Evolutionary conservation across 192 early-diverging fungal genomes (phyloP), one percentile per base, ranked within the genome.

Genomic region (Linnemannia hyalina): DNA sequence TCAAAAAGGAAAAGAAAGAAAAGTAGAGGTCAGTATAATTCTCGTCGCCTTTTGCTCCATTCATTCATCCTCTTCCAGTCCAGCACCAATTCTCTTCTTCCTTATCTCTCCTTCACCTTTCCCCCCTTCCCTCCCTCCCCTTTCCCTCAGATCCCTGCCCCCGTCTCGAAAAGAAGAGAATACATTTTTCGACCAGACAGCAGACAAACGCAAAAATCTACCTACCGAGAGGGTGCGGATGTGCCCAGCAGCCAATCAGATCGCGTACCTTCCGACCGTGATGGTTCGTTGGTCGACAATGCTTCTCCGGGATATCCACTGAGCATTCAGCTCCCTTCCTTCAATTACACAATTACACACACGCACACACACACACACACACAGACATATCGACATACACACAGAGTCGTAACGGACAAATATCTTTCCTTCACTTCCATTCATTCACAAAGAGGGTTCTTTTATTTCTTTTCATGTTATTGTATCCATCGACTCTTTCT

Each of bases 261-360:
- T 78, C 76, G 75, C 72, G 82, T 73, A n/a, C 54, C 55, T 47
- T 69, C 23, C 75, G 82, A 83, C 82, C 82, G 82, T 83, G 82
- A 74, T 72, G 36, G 22, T 73, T 63, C 60, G 35, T 40, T 78
- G 82, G 82, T n/a, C 44, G 55, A 72, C 41, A 49, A 54, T 44
- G 73, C 41, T 74, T 38, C 35, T 71, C 60, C 60, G 26, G 11
- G 11, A 13, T 4, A 29, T 65, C 41, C 38, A 71, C 70, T 71
- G 70, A 71, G 36, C 70, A 42, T 32, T 32, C 60, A 65, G 60
- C 29, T 18, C 4, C 16, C 18, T 15, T 44, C 10, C 42, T 11
- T 11, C 42, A 44, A 44, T 44, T 44, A 44, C 42, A 11, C 60
- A 65, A 35, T 35, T 41, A 41, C 8, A 11, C 20, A 72, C 70